Evolutionary conservation across 768 basidiomycete species (phyloP), one percentile per base, ranked within the genome.

Genomic region (Piloderma croceum): DNA sequence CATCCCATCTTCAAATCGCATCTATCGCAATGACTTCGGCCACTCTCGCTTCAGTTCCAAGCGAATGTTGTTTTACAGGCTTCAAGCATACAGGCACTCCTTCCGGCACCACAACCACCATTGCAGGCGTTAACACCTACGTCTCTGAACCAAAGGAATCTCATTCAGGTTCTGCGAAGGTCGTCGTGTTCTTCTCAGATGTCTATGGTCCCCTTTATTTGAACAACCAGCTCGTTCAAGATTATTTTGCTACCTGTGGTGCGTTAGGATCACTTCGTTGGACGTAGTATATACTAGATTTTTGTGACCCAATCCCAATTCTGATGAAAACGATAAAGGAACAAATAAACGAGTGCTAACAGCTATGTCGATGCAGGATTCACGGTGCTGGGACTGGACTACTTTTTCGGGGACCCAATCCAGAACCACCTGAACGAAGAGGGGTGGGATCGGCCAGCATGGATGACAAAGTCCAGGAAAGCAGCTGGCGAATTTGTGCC

Each of bases 211-310:
- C 81, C 2, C 69, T 79, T 42, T 79, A 64, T 49, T 37, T 73
- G 45, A 83, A 82, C 54, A 71, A 69, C 35, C 64, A 79, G 55
- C 62, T 81, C 17, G 41, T 83, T 5, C 77, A 81, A 51, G 80
- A 84, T 52, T 83, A 73, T 49, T 79, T 74, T 45, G 80, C 82
- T 2, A 61, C 71, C 6, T 64, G 74, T 15, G 81, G 81, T 82
- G 40, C 2, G 61, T 38, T 10, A 21, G 11, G 22, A 24, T 18
- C 25, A 22, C 15, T 23, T 7, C 10, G 9, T 9, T 29, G 10
- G 27, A 29, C 27, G 27, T 9, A 29, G 27, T 15, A 29, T 29
- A 9, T 29, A 15, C 27, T 29, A 9, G 27, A 29, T 15, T 15
- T 9, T 29, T 29, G n/a, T 29, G 27, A 29, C 27, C 10, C 27